Evolutionary conservation across 176 grass and related monocot genomes (phyloP).

Genomic region (Puya raimondii): DNA sequence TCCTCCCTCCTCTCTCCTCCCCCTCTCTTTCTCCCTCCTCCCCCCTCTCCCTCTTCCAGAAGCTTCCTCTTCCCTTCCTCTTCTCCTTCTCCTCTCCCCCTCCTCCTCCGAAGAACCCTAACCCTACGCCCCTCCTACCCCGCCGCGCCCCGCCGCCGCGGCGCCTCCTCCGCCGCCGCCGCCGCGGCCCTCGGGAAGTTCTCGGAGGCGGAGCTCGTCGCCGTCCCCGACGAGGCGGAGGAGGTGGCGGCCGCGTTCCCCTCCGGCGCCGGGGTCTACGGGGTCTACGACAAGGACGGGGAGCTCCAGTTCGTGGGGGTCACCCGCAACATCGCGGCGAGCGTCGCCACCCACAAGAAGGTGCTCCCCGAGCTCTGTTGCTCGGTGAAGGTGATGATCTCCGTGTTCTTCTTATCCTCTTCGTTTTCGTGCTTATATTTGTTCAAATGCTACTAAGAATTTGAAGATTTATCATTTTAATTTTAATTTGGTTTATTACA

Average conservation of each 20-base stretch:
- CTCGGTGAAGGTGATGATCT: constrained; percentile 56
- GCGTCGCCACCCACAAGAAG: constrained; percentile 61
- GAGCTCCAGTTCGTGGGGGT: constrained; percentile 77
- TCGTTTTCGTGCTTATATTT: not conserved
- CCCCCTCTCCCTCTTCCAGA: not conserved
- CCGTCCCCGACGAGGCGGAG: constrained; percentile 29
- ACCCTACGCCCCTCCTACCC: not conserved
- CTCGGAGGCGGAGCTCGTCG: constrained; percentile 38
- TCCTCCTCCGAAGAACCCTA: not conserved
- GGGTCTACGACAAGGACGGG: constrained; percentile 45
- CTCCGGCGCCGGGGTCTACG: constrained; percentile 49
- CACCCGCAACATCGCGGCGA: constrained; percentile 65
- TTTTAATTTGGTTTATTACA: too few relatives aligned
- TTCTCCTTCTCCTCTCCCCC: not conserved
- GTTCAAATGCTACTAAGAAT: not conserved
- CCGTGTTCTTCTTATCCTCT: too few relatives aligned
- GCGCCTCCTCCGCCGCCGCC: not conserved
- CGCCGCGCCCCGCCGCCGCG: not conserved
- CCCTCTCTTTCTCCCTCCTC: not conserved
- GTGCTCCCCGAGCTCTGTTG: constrained; percentile 55
- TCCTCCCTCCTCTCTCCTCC: not conserved
- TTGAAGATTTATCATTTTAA: too few relatives aligned
- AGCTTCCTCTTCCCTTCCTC: not conserved
- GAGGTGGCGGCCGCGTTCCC: constrained; percentile 30
- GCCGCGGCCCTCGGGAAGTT: not conserved